Conservation (phyloP, 2,329 filamentous ascomycete species). For the Akanthomyces lecanii region DNA sequence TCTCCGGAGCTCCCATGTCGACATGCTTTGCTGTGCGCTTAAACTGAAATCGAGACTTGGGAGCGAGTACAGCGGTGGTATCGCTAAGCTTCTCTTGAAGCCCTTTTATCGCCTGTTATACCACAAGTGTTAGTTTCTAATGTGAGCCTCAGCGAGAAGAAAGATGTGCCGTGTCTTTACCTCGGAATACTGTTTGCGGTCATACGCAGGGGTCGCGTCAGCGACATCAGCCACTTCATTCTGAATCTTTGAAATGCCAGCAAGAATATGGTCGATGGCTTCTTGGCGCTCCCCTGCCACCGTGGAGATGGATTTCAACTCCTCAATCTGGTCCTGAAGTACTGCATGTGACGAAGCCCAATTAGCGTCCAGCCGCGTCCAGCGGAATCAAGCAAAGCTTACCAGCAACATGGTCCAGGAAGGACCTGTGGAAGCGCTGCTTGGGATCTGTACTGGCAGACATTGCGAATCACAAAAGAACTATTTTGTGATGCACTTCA, state of each 20-base stretch:
- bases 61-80: slow-evolving; percentile 62
- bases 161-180: slow-evolving; percentile 38
- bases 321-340: slow-evolving; percentile 70
- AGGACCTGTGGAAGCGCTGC: slow-evolving; percentile 80
- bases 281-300: slow-evolving; percentile 71
- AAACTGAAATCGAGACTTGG: slow-evolving; percentile 81
- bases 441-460: slow-evolving; percentile 41
- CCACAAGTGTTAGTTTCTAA: background rate
- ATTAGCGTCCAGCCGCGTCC: background rate
- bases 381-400: slow-evolving; percentile 25
- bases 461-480: slow-evolving; percentile 24
- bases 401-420: slow-evolving; percentile 72
- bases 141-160: too few relatives aligned
- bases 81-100: slow-evolving; percentile 74
- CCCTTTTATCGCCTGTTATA: slow-evolving; percentile 66
- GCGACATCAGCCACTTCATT: slow-evolving; percentile 81
- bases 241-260: slow-evolving; percentile 74
- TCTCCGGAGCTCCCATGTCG: slow-evolving; percentile 39
- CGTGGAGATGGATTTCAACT: slow-evolving; percentile 58
- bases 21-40: slow-evolving; percentile 42
- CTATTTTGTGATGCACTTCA: too few relatives aligned
- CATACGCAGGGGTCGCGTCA: slow-evolving; percentile 79
- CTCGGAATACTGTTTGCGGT: slow-evolving; percentile 80
- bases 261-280: slow-evolving; percentile 74
- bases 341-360: slow-evolving; percentile 42